Base-by-base conservation (phyloP, 495 filamentous ascomycete genomes). In the Annulohypoxylon bovei region DNA sequence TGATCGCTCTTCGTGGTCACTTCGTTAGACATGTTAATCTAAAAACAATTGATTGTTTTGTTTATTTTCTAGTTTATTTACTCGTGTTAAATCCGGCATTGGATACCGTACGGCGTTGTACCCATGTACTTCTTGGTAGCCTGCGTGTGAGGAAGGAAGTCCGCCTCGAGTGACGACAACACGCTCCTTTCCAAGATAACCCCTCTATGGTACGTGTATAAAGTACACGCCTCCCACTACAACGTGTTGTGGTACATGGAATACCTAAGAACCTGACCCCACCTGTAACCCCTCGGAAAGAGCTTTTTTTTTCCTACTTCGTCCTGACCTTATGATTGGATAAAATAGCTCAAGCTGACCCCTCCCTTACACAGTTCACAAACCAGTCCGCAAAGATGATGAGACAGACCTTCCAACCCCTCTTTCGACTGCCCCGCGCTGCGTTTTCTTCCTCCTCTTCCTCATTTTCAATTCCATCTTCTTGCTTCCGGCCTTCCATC, bases 401-500 rank as follows among this genome's bases (percentile, higher is more conserved):
- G 70, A 72, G 70, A 68, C 70, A 67, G 50, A 59, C 68, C 57
- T 62, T 71, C 20, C 68, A 72, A 72, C 70, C 70, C 70, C 70
- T 72, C 70, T 65, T 72, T 72, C 59, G 70, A 62, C 16, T 72
- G 70, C 70, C 70, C 70, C 70, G 70, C 70, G 70, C 60, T 72
- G 55, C 65, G 35, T 72, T 72, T 72, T 72, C 70, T 72, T 72
- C 70, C 30, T 71, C 58, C 50, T 72, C 70, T 68, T 72, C 70
- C 47, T 72, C 70, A 50, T 67, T 63, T 61, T 56, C 64, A 40
- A 61, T 39, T 25, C 68, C 70, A 37, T 60, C 58, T 40, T 60
- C 65, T 40, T 72, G 64, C 22, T 68, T 72, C 35, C 60, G 70
- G 7, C 50, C 52, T 49, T 68, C 64, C 30, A 57, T 68, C 60